Base-by-base conservation (phyloP, 192 early-diverging fungal genomes). In the Podila horticola region DNA sequence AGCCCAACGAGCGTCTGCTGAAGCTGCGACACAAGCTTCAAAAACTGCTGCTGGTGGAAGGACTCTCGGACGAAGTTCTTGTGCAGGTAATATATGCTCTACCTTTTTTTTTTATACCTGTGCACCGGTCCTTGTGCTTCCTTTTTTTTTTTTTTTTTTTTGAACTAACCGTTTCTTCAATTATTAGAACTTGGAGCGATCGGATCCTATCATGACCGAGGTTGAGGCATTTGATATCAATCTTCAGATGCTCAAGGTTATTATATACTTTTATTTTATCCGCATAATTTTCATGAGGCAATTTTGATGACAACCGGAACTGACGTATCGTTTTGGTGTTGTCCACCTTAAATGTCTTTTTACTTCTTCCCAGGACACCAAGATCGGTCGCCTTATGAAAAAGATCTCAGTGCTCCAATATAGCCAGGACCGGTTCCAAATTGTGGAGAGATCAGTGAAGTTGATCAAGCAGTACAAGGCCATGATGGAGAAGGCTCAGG, bases 331-430 rank as follows among this genome's bases (percentile, higher is more conserved):
- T 33, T 62, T 15, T 12, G 41, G 41, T 45, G 41, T 45, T 45
- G 13, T 45, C 1, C 41, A 45, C 41, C 6, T 10, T 3, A 24
- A 4, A n/a, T n/a, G n/a, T 64, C 8, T 41, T 52, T 41, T 66
- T 64, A 1, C 22, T 49, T 48, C 24, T 30, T 48, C 5, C 24
- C 30, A 85, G 84, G 84, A 82, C 45, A 85, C 74, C 26, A 85
- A 85, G 64, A 85, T 85, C 38, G 84, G 84, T 6, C 74, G 81
- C 13, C 61, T 85, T 29, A 85, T 85, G 84, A 82, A 82, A 62
- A 85, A 85, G 52, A 85, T 85, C 31, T 68, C 74, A 0, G 71
- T 63, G 15, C 50, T 77, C 7, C 64, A 85, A 33, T 74, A 77
- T 34, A 82, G 75, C 19, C 66, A 72, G 45, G 84, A 85, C 48